Evolutionary conservation across 163 green algal genomes (phyloP).

Genomic region (Smithsoniella earleae): DNA sequence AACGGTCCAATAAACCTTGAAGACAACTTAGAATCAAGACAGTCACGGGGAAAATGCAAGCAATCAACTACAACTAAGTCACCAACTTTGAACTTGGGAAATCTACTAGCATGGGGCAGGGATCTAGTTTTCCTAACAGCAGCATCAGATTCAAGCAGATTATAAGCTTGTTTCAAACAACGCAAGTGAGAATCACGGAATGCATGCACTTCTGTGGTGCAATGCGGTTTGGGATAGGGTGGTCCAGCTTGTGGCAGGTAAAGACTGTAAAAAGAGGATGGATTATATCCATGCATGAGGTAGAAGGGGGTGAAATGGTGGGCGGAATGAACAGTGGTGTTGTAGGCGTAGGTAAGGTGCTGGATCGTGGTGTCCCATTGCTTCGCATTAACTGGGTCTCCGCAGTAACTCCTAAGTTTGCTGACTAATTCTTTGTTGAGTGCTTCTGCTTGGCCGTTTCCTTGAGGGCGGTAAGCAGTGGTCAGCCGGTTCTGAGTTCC

Average conservation of each 20-base stretch:
- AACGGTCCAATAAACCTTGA: not conserved
- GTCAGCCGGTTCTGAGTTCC: not conserved
- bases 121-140: too few relatives aligned
- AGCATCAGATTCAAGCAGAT: too few relatives aligned
- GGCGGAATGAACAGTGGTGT: not conserved
- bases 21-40: not conserved
- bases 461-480: not conserved
- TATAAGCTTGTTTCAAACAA: too few relatives aligned
- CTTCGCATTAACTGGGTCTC: not conserved
- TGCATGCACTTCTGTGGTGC: not conserved
- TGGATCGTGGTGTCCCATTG: not conserved
- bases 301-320: slow-evolving; percentile 1
- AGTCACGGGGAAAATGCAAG: not conserved
- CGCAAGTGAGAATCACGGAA: too few relatives aligned
- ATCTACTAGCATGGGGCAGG: not conserved
- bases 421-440: too few relatives aligned
- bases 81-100: not conserved
- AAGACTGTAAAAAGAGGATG: not conserved
- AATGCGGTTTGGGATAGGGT: not conserved
- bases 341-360: not conserved
- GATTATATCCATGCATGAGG: not conserved
- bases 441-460: too few relatives aligned
- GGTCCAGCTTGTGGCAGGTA: not conserved
- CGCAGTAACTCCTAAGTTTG: too few relatives aligned
- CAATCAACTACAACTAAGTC: not conserved